A percentile compares a stretch with the other conserved stretches of the same genome.
phyloP scores from a whole-genome alignment of 2,329 filamentous ascomycete genomes.

The Ascochyta rabiei region DNA sequence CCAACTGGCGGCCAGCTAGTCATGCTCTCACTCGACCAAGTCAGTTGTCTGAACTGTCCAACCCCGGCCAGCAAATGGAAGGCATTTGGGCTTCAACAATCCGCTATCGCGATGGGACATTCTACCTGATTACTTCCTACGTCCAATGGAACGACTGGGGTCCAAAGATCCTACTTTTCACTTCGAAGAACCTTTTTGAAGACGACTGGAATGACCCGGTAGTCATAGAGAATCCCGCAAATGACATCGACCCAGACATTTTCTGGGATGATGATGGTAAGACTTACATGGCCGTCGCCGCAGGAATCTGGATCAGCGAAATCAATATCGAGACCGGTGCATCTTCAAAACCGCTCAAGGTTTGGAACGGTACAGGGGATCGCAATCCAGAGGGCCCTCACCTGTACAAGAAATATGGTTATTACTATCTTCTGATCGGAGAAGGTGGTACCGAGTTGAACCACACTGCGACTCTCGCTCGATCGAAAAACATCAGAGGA shows the following conservation, averaged over 20 bases:
- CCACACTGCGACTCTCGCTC: conserved; percentile 45
- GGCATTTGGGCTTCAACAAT: conserved; percentile 34
- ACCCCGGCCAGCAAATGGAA: conserved; percentile 15
- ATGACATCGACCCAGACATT: conserved; percentile 55
- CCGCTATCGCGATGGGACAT: conserved; percentile 28
- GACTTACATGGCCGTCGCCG: conserved; percentile 50
- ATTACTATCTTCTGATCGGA: conserved; percentile 41
- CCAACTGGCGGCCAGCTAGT: conserved; percentile 20
- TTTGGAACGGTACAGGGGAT: conserved; percentile 48
- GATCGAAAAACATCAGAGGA: conserved; percentile 41
- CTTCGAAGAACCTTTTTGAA: conserved; percentile 20
- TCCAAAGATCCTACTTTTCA: conserved; percentile 21
- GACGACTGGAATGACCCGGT: conserved; percentile 29
- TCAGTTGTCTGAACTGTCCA: conserved; percentile 23
- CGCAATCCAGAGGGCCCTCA: conserved; percentile 45
- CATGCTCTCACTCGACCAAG: conserved; percentile 26
- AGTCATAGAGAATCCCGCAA: conserved; percentile 34
- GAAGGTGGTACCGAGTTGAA: conserved; percentile 45
- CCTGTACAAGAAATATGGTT: conserved; percentile 44
- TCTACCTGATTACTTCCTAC: conserved; percentile 31
- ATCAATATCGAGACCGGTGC: conserved; percentile 45
- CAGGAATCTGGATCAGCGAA: conserved; percentile 36
- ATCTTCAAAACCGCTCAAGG: conserved; percentile 24
- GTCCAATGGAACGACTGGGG: conserved; percentile 3
- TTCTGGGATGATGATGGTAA: conserved; percentile 64